Percentiles rank a stretch among this genome's conserved stretches.
Evolutionary conservation across 2,329 filamentous ascomycete genomes (phyloP).

Genomic region (Pseudogymnoascus sp.): DNA sequence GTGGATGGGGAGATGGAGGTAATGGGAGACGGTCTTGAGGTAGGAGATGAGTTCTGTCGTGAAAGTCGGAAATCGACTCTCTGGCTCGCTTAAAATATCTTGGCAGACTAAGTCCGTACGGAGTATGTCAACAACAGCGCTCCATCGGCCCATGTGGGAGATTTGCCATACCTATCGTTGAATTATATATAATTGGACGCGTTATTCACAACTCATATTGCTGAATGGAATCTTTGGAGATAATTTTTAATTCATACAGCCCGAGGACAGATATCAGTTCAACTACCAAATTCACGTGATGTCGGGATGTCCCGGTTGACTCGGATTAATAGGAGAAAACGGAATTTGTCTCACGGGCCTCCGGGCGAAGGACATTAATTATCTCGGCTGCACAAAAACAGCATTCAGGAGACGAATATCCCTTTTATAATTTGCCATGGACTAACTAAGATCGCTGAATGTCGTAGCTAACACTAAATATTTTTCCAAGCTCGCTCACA

Average conservation of each 20-base stretch:
- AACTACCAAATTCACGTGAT: constrained; percentile 8
- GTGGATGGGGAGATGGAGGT: constrained; percentile 45
- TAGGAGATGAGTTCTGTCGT: constrained; percentile 10
- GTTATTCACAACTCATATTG: neutral
- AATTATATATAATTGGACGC: neutral
- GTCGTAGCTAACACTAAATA: constrained; percentile 6
- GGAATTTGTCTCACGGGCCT: constrained; percentile 3
- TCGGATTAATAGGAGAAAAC: constrained; percentile 10
- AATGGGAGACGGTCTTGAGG: constrained; percentile 31
- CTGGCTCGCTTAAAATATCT: constrained; percentile 10
- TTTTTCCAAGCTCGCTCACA: constrained; percentile 7
- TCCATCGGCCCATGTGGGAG: neutral
- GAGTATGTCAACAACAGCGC: constrained; percentile 6
- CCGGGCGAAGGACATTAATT: neutral
- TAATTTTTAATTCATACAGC: neutral
- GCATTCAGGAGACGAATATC: constrained; percentile 4
- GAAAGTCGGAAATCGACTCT: constrained; percentile 10
- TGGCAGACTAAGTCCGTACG: constrained; percentile 5
- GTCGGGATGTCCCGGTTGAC: neutral
- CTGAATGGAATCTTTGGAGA: neutral
- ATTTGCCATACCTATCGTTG: neutral
- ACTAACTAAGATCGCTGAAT: constrained; percentile 1
- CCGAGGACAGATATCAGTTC: constrained; percentile 5
- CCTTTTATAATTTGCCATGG: neutral
- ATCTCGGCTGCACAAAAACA: constrained; percentile 2